phyloP scores from a whole-genome alignment of 2,329 filamentous ascomycete genomes.

The Trichocomaceae sp. region DNA sequence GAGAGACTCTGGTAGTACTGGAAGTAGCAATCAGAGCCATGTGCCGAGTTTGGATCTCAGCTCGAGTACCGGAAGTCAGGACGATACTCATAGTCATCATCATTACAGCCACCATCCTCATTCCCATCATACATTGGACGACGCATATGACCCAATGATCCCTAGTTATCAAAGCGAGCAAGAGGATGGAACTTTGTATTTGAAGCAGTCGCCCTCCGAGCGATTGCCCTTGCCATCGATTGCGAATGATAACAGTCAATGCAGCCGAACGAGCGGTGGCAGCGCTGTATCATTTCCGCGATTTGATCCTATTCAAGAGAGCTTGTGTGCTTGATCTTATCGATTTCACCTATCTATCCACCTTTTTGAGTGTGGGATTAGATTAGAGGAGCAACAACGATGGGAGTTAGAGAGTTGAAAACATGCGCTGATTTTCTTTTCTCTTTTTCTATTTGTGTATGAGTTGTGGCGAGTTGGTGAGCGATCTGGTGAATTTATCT shows the following conservation, averaged over 20 bases:
- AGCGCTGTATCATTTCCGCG: slow-evolving; percentile 24
- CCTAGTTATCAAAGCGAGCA: slow-evolving; percentile 24
- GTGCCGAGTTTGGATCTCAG: slow-evolving; percentile 25
- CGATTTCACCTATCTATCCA: not conserved
- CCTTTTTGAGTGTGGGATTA: not conserved
- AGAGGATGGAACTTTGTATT: slow-evolving; percentile 19
- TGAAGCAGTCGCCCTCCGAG: slow-evolving; percentile 23
- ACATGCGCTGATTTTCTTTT: not conserved
- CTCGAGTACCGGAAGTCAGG: slow-evolving; percentile 19
- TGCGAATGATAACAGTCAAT: slow-evolving; percentile 24
- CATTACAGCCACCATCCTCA: slow-evolving; percentile 4
- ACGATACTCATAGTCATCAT: slow-evolving; percentile 17
- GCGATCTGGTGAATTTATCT: not conserved
- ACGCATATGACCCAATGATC: slow-evolving; percentile 27
- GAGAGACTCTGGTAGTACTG: slow-evolving; percentile 20
- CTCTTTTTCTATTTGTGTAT: not conserved
- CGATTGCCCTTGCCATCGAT: slow-evolving; percentile 21
- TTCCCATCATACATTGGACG: slow-evolving; percentile 21
- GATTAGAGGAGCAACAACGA: not conserved
- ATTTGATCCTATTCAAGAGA: slow-evolving; percentile 28
- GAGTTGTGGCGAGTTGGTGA: not conserved
- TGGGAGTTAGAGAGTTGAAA: not conserved
- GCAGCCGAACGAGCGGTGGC: slow-evolving; percentile 23
- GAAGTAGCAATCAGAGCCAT: slow-evolving; percentile 19
- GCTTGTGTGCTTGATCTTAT: slow-evolving; percentile 27